phyloP scores from a whole-genome alignment of 768 basidiomycete species.

The Trametes villosa region DNA sequence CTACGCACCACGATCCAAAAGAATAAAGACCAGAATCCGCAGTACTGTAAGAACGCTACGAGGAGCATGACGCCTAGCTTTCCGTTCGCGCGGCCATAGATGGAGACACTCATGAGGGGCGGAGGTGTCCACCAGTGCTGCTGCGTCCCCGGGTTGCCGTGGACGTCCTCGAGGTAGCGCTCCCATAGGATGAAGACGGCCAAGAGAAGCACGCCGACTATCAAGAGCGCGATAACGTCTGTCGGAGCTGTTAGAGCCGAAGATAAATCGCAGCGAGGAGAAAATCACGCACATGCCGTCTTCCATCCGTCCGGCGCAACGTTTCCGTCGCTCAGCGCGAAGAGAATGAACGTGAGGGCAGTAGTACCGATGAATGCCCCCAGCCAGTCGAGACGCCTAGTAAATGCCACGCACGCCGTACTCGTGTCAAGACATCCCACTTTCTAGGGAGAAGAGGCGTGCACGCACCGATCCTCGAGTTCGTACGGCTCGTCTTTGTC shows the following conservation, averaged over 20 bases:
- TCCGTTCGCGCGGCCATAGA: constrained; percentile 68
- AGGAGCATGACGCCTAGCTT: constrained; percentile 62
- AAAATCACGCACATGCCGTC: constrained; percentile 50
- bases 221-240: constrained; percentile 75
- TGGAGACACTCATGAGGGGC: constrained; percentile 64
- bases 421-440: too few species aligned
- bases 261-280: background rate
- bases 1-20: constrained; percentile 50
- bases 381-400: constrained; percentile 72
- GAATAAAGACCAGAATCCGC: constrained; percentile 56
- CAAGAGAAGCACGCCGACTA: constrained; percentile 64
- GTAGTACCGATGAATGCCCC: constrained; percentile 68
- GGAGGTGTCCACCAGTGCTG: constrained; percentile 48
- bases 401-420: too few species aligned
- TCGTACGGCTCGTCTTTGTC: constrained; percentile 53
- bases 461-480: constrained; percentile 31
- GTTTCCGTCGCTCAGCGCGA: constrained; percentile 72
- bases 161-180: constrained; percentile 52
- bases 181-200: constrained; percentile 70
- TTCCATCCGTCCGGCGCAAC: constrained; percentile 63
- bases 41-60: constrained; percentile 69
- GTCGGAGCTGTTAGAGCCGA: background rate
- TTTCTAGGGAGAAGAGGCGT: too few species aligned
- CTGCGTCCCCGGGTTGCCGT: constrained; percentile 3
- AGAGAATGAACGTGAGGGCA: constrained; percentile 72